Conservation (phyloP, 805 yeast species). For the Lachancea sp. region DNA sequence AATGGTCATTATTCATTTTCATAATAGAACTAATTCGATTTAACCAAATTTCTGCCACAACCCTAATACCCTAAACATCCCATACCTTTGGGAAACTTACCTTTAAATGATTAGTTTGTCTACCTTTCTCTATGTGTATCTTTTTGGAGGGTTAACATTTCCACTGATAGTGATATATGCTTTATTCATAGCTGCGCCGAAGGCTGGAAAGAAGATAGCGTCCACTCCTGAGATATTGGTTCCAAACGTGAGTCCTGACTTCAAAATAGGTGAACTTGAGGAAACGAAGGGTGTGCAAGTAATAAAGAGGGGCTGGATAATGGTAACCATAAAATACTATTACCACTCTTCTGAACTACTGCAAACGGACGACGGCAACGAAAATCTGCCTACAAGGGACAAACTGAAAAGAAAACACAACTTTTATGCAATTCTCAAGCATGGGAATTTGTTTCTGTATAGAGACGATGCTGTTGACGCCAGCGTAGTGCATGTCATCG, state of each 20-base stretch:
- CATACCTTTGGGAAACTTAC: too few relatives aligned
- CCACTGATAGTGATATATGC: slow-evolving; percentile 35
- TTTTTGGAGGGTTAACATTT: slow-evolving; percentile 78
- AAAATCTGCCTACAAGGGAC: slow-evolving; percentile 23
- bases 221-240: slow-evolving; percentile 9
- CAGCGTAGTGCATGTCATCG: slow-evolving; percentile 68
- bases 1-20: too few relatives aligned
- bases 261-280: slow-evolving; percentile 60
- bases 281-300: slow-evolving; percentile 61
- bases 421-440: slow-evolving; percentile 67
- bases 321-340: slow-evolving; percentile 75
- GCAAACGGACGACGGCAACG: slow-evolving; percentile 13
- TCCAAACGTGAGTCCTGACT: slow-evolving; percentile 30
- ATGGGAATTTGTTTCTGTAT: slow-evolving; percentile 84
- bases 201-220: slow-evolving; percentile 13
- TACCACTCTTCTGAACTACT: slow-evolving; percentile 38
- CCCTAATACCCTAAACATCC: too few relatives aligned
- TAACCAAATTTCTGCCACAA: too few relatives aligned
- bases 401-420: slow-evolving; percentile 44
- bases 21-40: too few relatives aligned
- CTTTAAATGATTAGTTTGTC: slow-evolving; percentile 25
- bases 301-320: slow-evolving; percentile 67
- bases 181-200: slow-evolving; percentile 36
- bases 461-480: slow-evolving; percentile 46
- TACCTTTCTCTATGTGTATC: slow-evolving; percentile 42